phyloP scores from a whole-genome alignment of 495 filamentous ascomycete species.

The Cercophora samala region DNA sequence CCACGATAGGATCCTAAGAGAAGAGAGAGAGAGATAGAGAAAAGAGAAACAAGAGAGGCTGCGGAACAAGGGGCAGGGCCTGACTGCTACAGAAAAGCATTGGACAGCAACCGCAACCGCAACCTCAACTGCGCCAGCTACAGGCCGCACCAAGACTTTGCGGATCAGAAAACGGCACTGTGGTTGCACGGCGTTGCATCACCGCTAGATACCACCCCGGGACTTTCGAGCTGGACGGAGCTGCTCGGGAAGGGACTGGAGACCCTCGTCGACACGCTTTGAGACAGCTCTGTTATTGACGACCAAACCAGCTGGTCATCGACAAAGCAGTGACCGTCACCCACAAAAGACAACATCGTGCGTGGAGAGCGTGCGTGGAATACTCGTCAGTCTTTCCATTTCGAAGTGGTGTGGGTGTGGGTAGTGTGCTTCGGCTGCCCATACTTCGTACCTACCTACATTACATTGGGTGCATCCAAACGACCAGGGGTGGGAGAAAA shows the following conservation, averaged over 20 bases:
- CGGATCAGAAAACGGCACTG: conserved; percentile 32
- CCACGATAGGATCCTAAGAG: neutral
- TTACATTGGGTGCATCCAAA: neutral
- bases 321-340: neutral
- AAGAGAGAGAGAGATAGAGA: too few species aligned
- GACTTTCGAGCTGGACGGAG: conserved; percentile 20
- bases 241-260: conserved; percentile 12
- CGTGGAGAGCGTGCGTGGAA: neutral
- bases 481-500: conserved; percentile 13
- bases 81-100: conserved; percentile 5
- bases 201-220: conserved; percentile 27
- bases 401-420: conserved; percentile 7
- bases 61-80: conserved; percentile 13
- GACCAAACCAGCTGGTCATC: neutral
- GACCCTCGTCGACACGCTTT: conserved; percentile 15
- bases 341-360: neutral
- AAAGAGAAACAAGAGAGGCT: conserved; percentile 3
- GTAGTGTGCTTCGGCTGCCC: conserved; percentile 1
- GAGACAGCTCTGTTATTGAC: conserved; percentile 24
- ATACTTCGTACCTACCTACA: neutral
- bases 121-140: conserved; percentile 18
- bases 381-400: neutral
- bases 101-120: conserved; percentile 7
- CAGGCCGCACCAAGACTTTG: conserved; percentile 18
- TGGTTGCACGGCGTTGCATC: conserved; percentile 38